Base-by-base conservation (phyloP, 805 yeast species). In the Cyberlindnera amylophila region DNA sequence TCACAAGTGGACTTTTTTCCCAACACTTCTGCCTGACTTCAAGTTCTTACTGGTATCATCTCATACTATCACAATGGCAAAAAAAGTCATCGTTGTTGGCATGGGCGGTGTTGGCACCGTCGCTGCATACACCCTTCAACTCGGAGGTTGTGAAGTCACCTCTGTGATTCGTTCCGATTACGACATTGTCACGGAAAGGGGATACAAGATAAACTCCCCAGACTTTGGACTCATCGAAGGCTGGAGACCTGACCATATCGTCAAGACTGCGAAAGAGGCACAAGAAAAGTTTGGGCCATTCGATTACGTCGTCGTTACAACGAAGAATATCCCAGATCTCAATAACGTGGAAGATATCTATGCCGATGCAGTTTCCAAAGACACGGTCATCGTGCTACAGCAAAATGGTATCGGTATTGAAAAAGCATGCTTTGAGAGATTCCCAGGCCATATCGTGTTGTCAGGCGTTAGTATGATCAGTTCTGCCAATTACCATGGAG, bases 91-190 rank as follows among this genome's bases (percentile, higher is more conserved):
- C 17, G 61, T 84, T 9, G 69, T 86, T 19, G 95, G 95, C 3
- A 68, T 85, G 39, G 95, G 95, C 14, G 95, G 91, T 32, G 90
- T 86, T 11, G 95, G 95, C 23, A 68, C 83, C 30, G 74, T 85
- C 32, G 81, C 82, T 4, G 85, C 91, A 0, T 73, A 79, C 38
- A 76, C 83, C 0, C 65, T 86, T 13, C 49, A 45, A 13, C 26
- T 19, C 6, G 41, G 37, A 4, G 49, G 44, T 12, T 38, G 41
- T 29, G 49, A 45, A 21, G 49, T 48, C 13, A 72, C 86, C 1
- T 67, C 75, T 10, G 79, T 82, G 12, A 68, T 81, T 15, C 70
- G 89, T 55, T 75, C 84, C 14, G 81, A 78, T 52, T 82, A 77
- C 58, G 72, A 74, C 9, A 47, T 49, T 9, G 77, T 79, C 31